These are phyloP conservation scores for Vachellia collinsii DNA, from an alignment of 306 rosid species.

Conservation along the genomic window DNA sequence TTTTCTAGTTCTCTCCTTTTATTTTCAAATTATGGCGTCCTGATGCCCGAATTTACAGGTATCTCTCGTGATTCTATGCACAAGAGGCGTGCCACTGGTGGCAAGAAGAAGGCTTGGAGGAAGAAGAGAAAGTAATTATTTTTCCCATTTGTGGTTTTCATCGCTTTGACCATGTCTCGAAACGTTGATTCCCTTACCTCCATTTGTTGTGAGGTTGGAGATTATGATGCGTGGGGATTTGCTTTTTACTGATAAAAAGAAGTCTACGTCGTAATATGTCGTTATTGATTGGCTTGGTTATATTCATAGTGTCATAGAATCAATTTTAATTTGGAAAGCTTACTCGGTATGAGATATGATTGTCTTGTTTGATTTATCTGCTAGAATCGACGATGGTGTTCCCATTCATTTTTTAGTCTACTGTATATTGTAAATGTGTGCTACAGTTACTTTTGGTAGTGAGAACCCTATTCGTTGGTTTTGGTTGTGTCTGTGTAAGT, in stretches of 20 bases:
- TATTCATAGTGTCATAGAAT: background rate
- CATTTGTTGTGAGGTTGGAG: no score
- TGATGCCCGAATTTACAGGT: conserved; percentile 38
- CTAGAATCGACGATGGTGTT: background rate
- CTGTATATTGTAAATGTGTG: background rate
- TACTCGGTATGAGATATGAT: background rate
- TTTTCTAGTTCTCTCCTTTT: background rate
- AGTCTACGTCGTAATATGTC: no score
- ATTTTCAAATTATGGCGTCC: background rate
- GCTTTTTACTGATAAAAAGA: no score
- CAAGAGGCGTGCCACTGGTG: conserved; percentile 5
- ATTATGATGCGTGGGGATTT: no score
- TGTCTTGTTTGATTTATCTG: background rate
- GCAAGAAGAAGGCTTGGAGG: conserved; percentile 7
- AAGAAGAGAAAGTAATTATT: background rate
- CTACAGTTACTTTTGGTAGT: background rate
- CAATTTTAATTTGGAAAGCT: background rate
- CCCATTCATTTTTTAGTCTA: background rate
- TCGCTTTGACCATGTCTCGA: background rate
- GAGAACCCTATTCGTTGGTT: background rate
- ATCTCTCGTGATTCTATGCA: conserved; percentile 34
- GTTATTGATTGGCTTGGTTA: no score
- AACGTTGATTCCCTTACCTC: conserved; percentile 15
- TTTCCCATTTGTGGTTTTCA: background rate
- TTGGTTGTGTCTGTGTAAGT: background rate